Evolutionary conservation across 2,329 filamentous ascomycete genomes (phyloP).

Genomic region (Westerdykella ornata): DNA sequence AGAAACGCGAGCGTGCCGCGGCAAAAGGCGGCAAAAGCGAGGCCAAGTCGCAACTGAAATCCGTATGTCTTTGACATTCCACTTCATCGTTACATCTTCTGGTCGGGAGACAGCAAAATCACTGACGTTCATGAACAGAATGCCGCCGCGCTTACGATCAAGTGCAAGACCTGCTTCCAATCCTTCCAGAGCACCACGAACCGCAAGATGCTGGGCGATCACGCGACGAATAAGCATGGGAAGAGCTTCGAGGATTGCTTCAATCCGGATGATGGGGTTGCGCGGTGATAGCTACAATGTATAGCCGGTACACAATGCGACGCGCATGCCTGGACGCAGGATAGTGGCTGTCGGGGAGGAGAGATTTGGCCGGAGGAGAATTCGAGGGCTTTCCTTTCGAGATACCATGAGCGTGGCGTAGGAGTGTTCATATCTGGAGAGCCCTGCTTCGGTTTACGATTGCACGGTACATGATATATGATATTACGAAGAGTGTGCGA

Average conservation of each 20-base stretch:
- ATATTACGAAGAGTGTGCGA: too few relatives aligned
- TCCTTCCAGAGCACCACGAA: conserved; percentile 74
- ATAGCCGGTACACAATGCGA: too few relatives aligned
- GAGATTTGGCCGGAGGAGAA: too few relatives aligned
- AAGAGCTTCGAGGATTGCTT: conserved; percentile 68
- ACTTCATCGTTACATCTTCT: not conserved
- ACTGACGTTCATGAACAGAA: conserved; percentile 47
- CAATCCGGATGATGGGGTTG: conserved; percentile 30
- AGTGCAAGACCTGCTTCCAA: conserved; percentile 69
- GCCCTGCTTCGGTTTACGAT: too few relatives aligned
- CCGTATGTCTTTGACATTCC: conserved; percentile 26
- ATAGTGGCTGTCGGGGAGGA: too few relatives aligned
- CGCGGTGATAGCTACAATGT: not conserved
- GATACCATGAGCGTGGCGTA: too few relatives aligned
- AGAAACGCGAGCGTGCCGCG: conserved; percentile 35
- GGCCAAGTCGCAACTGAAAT: conserved; percentile 33
- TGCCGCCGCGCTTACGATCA: conserved; percentile 65
- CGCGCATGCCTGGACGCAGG: too few relatives aligned
- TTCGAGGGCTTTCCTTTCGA: too few relatives aligned
- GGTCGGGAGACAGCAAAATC: not conserved
- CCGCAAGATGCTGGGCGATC: conserved; percentile 62
- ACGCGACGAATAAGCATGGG: conserved; percentile 70
- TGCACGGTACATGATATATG: too few relatives aligned
- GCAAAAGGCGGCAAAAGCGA: conserved; percentile 26
- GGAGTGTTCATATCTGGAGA: too few relatives aligned